These are phyloP conservation scores for Fraxinus nigra DNA, from an alignment of 305 asterid genomes.

Conservation along the genomic window DNA sequence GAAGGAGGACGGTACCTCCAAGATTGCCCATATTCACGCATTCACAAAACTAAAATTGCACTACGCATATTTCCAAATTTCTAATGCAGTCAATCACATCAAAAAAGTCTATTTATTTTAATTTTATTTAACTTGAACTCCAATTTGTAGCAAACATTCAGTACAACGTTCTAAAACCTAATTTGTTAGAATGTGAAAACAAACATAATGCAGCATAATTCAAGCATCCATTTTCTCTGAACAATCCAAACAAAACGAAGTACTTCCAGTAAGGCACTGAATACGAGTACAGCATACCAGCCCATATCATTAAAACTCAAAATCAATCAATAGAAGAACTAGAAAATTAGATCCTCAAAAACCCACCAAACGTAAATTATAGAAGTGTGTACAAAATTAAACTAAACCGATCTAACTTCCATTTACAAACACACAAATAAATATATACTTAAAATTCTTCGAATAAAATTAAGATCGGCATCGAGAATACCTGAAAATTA, in stretches of 20 bases:
- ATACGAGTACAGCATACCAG: not conserved
- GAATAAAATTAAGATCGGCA: not conserved
- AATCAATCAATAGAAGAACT: not conserved
- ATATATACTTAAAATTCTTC: constrained; percentile 4
- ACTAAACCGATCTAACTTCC: not conserved
- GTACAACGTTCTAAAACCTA: not conserved
- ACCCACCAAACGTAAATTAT: not conserved
- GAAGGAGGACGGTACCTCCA: too few species aligned
- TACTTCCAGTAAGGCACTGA: not conserved
- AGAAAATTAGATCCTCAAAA: not conserved
- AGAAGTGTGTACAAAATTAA: not conserved
- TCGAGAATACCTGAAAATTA: constrained; percentile 30
- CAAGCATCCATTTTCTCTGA: not conserved
- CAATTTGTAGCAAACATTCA: not conserved
- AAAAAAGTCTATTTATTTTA: not conserved
- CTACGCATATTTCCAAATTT: not conserved
- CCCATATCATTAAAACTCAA: not conserved
- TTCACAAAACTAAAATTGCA: not conserved
- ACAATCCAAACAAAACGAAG: not conserved
- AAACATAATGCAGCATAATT: constrained; percentile 4
- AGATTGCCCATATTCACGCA: not conserved
- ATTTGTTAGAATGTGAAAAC: not conserved
- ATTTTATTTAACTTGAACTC: not conserved
- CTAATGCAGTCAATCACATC: not conserved
- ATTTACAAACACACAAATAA: not conserved